These are phyloP conservation scores for Fusarium udum DNA, from an alignment of 2,329 filamentous ascomycete genomes.

Conservation along the genomic window DNA sequence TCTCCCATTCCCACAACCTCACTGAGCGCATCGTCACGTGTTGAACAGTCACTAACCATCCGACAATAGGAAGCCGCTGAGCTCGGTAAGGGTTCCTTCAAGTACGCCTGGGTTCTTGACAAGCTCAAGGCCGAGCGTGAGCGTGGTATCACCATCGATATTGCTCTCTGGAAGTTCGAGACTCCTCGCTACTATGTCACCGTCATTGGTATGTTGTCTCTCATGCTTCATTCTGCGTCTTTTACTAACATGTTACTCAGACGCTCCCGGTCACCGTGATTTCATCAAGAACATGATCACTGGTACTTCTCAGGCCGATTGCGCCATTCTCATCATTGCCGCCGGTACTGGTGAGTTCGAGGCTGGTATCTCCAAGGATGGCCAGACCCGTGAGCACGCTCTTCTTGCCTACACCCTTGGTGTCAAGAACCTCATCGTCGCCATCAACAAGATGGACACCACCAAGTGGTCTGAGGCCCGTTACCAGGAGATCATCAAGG, in stretches of 20 bases:
- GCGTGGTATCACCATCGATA: constrained; percentile 99
- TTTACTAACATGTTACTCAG: constrained; percentile 57
- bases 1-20: constrained; percentile 3
- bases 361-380: constrained; percentile 99
- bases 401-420: constrained; percentile 99
- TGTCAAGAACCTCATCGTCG: constrained; percentile 99
- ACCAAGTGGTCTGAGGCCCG: constrained; percentile 97
- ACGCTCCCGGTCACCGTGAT: constrained; percentile 99
- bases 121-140: constrained; percentile 99
- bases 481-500: constrained; percentile 99
- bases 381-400: constrained; percentile 99
- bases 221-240: not conserved
- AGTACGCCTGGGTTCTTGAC: constrained; percentile 99
- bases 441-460: constrained; percentile 99
- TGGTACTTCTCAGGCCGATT: constrained; percentile 99
- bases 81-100: constrained; percentile 99
- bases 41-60: constrained; percentile 28
- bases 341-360: constrained; percentile 99
- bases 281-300: constrained; percentile 99
- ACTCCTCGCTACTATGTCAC: constrained; percentile 98
- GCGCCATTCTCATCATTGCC: constrained; percentile 99
- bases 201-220: constrained; percentile 80
- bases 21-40: constrained; percentile 16
- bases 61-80: constrained; percentile 88
- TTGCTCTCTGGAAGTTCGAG: constrained; percentile 99